Conservation (phyloP, 2,329 filamentous ascomycete genomes). For the Botrytis pseudocinerea region DNA sequence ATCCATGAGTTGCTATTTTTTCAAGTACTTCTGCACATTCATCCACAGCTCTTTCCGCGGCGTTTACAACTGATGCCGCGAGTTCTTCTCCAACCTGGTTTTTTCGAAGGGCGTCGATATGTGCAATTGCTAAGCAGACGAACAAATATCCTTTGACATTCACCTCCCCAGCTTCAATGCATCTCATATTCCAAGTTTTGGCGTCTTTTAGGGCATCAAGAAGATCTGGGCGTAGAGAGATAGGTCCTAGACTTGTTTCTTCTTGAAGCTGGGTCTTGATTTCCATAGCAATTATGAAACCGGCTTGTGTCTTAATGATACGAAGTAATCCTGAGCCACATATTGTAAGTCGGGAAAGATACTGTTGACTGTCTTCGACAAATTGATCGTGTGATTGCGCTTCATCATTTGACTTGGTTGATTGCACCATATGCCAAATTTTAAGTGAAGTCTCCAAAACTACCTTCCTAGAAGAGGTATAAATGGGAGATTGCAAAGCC, state of each 20-base stretch:
- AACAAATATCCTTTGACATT: slow-evolving; percentile 46
- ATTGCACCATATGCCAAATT: slow-evolving; percentile 47
- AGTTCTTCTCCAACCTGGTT: slow-evolving; percentile 44
- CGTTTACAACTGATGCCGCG: slow-evolving; percentile 41
- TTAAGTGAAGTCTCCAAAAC: slow-evolving; percentile 51
- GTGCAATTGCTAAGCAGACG: slow-evolving; percentile 43
- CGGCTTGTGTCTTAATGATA: slow-evolving; percentile 40
- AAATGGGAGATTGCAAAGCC: slow-evolving; percentile 47
- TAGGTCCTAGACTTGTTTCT: slow-evolving; percentile 44
- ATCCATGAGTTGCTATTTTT: slow-evolving; percentile 30
- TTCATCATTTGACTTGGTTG: slow-evolving; percentile 31
- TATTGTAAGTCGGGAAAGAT: not conserved
- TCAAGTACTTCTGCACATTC: slow-evolving; percentile 43
- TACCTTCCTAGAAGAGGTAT: slow-evolving; percentile 53
- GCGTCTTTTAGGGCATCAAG: slow-evolving; percentile 47
- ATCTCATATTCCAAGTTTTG: slow-evolving; percentile 41
- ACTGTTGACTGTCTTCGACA: not conserved
- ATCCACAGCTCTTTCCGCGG: slow-evolving; percentile 44
- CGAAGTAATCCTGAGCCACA: slow-evolving; percentile 4
- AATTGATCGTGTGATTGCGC: too few relatives aligned
- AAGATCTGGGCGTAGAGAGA: slow-evolving; percentile 45
- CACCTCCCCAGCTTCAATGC: slow-evolving; percentile 47
- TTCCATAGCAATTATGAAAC: slow-evolving; percentile 46
- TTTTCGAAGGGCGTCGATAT: slow-evolving; percentile 47
- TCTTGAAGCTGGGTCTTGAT: slow-evolving; percentile 46